Evolutionary conservation across 2,329 filamentous ascomycete genomes (phyloP).

Genomic region (Exophiala dermatitidis): DNA sequence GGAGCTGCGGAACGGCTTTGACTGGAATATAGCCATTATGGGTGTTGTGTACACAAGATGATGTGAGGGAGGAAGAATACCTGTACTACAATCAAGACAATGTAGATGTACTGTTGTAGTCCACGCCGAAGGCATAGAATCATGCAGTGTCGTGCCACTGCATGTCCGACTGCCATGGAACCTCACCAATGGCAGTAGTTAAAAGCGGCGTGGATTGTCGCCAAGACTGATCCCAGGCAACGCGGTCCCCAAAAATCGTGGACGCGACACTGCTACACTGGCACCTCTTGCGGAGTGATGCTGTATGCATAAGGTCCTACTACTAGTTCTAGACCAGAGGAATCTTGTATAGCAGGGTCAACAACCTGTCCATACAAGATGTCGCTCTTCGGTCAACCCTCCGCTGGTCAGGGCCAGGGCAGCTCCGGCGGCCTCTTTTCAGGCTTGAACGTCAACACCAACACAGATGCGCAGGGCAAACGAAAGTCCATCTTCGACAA

Average conservation of each 20-base stretch:
- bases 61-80: neutral
- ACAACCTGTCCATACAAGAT: conserved; percentile 9
- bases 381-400: conserved; percentile 23
- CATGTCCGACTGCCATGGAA: neutral
- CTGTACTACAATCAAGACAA: too few relatives aligned
- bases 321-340: neutral
- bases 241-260: neutral
- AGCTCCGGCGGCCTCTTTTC: conserved; percentile 13
- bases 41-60: neutral
- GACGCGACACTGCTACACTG: neutral
- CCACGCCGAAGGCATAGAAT: too few relatives aligned
- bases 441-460: conserved; percentile 23
- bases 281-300: too few relatives aligned
- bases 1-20: conserved; percentile 58
- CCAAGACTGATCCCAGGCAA: neutral
- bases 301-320: too few relatives aligned
- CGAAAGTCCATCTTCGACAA: conserved; percentile 27
- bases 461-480: conserved; percentile 22
- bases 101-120: too few relatives aligned
- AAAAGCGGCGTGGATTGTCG: neutral
- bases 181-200: neutral
- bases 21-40: conserved; percentile 57
- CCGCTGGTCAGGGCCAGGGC: conserved; percentile 13
- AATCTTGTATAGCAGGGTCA: neutral
- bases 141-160: neutral